Evolutionary conservation across 192 early-diverging fungal species (phyloP).

Genomic region (Coemansia sp.): DNA sequence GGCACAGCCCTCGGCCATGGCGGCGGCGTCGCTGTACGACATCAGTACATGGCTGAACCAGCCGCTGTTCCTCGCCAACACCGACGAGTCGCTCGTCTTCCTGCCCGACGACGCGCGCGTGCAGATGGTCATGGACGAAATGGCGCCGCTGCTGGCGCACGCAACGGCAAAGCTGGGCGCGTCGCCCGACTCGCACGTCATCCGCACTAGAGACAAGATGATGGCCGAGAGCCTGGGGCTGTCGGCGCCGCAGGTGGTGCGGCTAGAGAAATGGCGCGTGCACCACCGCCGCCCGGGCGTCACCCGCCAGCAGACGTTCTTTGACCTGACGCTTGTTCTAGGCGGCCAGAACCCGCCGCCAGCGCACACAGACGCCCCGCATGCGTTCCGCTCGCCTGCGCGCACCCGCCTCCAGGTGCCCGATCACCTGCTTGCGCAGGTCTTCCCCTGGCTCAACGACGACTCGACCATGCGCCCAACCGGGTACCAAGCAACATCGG

Average conservation of each 20-base stretch:
- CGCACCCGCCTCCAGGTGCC: constrained; percentile 53
- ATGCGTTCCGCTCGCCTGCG: constrained; percentile 40
- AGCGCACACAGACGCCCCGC: constrained; percentile 21
- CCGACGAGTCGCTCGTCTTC: constrained; percentile 46
- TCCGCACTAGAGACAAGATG: constrained; percentile 49
- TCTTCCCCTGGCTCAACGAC: constrained; percentile 47
- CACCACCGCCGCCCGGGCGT: constrained; percentile 51
- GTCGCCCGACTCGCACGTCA: constrained; percentile 37
- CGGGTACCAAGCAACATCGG: neutral
- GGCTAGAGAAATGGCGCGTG: constrained; percentile 53
- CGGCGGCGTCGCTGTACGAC: constrained; percentile 39
- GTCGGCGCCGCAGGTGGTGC: constrained; percentile 50
- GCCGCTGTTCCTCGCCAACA: constrained; percentile 48
- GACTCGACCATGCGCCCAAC: constrained; percentile 4
- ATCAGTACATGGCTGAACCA: constrained; percentile 38
- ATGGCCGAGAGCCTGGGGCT: constrained; percentile 49
- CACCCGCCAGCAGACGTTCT: constrained; percentile 53
- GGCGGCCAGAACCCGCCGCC: constrained; percentile 50
- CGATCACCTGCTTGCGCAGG: constrained; percentile 47
- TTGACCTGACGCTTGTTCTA: constrained; percentile 51
- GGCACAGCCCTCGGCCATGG: constrained; percentile 48
- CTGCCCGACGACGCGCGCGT: constrained; percentile 52
- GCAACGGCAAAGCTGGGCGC: constrained; percentile 22
- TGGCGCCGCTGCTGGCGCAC: constrained; percentile 38
- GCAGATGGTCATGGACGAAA: constrained; percentile 50